Percentiles rank a stretch among this genome's conserved stretches.
Conservation (phyloP, 1,284 basidiomycete genomes). For the Cronartium quercuum region DNA sequence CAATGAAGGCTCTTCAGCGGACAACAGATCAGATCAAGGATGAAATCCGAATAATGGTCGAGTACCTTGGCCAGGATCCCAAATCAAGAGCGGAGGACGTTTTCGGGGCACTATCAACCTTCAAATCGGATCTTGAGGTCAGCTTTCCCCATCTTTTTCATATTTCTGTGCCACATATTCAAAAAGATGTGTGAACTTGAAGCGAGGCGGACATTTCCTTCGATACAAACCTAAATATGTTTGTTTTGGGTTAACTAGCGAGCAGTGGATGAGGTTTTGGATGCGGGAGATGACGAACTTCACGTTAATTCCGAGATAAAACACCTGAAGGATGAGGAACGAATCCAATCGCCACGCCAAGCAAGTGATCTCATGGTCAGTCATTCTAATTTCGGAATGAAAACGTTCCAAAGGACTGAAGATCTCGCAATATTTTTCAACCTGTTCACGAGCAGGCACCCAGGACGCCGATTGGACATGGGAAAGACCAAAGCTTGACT, state of each 20-base stretch:
- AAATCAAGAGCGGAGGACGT: constrained; percentile 1
- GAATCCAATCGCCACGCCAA: too few species aligned
- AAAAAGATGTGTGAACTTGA: background rate
- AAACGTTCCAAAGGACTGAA: background rate
- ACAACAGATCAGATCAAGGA: constrained; percentile 2
- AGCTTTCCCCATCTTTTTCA: background rate
- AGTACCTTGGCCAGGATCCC: constrained; percentile 23
- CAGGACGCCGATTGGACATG: background rate
- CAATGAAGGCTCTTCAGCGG: constrained; percentile 1
- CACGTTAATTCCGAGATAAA: too few species aligned
- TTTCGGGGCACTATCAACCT: constrained; percentile 19
- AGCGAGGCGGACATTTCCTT: too few species aligned
- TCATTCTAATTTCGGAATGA: too few species aligned
- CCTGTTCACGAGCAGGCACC: background rate
- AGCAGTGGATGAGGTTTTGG: background rate
- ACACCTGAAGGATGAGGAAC: too few species aligned
- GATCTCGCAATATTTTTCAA: background rate
- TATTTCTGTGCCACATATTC: background rate
- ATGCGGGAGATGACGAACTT: background rate
- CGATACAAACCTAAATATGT: too few species aligned
- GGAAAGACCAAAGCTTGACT: background rate
- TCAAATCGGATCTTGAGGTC: constrained; percentile 24
- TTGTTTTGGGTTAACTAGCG: background rate
- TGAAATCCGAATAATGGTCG: constrained; percentile 6
- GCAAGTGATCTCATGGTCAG: too few species aligned